Conservation (phyloP, 2,329 filamentous ascomycete genomes). For the Trichophyton mentagrophytes region DNA sequence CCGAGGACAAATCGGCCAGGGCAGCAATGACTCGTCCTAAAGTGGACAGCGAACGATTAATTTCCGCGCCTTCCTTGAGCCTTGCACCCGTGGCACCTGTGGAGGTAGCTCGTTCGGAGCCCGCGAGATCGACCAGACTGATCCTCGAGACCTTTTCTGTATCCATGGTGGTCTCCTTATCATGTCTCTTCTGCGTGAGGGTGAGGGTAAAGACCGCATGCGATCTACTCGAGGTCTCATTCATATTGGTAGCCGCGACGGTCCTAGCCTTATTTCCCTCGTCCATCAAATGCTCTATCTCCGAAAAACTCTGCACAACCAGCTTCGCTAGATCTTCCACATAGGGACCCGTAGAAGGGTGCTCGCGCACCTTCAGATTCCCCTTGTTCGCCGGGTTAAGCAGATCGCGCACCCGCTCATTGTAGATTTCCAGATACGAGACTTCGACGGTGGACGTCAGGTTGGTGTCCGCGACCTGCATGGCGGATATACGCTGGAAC, state of each 20-base stretch:
- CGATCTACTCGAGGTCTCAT: constrained; percentile 95
- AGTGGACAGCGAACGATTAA: constrained; percentile 92
- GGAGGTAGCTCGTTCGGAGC: constrained; percentile 92
- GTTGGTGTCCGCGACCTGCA: constrained; percentile 59
- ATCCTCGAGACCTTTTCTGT: constrained; percentile 98
- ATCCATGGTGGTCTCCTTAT: constrained; percentile 88
- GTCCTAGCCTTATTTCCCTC: constrained; percentile 98
- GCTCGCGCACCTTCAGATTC: constrained; percentile 92
- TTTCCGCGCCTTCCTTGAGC: constrained; percentile 94
- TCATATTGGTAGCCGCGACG: constrained; percentile 98
- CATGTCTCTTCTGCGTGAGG: constrained; percentile 82
- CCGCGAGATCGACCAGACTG: constrained; percentile 91
- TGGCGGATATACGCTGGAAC: constrained; percentile 69
- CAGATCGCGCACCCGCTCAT: constrained; percentile 89
- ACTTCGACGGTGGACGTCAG: constrained; percentile 89
- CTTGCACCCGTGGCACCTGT: constrained; percentile 92
- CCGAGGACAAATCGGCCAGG: constrained; percentile 75
- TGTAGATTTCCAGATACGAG: constrained; percentile 98
- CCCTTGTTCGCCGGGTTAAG: constrained; percentile 92
- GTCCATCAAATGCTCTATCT: constrained; percentile 97
- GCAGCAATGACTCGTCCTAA: constrained; percentile 95
- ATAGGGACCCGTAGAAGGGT: constrained; percentile 93
- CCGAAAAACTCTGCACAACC: constrained; percentile 80
- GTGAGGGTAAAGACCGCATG: constrained; percentile 97
- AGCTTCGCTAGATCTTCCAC: constrained; percentile 96